phyloP scores from a whole-genome alignment of 306 rosid species.

The Vigna hirtella region DNA sequence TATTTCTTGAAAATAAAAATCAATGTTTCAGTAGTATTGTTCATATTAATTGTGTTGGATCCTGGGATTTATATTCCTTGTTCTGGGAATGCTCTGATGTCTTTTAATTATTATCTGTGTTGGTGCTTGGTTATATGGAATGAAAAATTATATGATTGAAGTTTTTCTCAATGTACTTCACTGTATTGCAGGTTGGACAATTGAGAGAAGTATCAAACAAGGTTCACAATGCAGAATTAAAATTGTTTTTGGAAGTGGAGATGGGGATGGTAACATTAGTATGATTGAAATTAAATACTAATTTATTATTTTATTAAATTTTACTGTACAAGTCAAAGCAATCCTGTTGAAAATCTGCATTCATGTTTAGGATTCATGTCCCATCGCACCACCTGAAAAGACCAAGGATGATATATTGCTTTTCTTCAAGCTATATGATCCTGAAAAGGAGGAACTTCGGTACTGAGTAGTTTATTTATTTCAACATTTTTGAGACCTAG shows the following conservation, averaged over 20 bases:
- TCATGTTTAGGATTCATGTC: slow-evolving; percentile 49
- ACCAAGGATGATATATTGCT: slow-evolving; percentile 59
- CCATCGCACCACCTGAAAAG: slow-evolving; percentile 52
- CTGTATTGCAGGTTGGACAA: slow-evolving; percentile 54
- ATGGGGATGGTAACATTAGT: slow-evolving; percentile 48
- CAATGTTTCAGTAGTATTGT: background rate
- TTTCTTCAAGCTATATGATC: slow-evolving; percentile 61
- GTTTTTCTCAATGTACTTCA: slow-evolving; percentile 23
- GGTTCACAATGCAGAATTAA: slow-evolving; percentile 55
- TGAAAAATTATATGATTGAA: slow-evolving; percentile 24
- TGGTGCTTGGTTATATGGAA: background rate
- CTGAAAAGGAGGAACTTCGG: slow-evolving; percentile 64
- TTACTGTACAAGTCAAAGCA: background rate
- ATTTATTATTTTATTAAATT: slow-evolving; percentile 6
- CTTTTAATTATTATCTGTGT: background rate
- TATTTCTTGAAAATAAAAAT: slow-evolving; percentile 6
- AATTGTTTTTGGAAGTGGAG: slow-evolving; percentile 55
- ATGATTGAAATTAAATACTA: slow-evolving; percentile 23
- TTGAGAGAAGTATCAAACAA: slow-evolving; percentile 55
- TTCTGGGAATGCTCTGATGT: background rate
- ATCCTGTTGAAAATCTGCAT: slow-evolving; percentile 39
- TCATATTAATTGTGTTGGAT: slow-evolving; percentile 14
- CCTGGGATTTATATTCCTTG: slow-evolving; percentile 18
- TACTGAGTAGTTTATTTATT: slow-evolving; percentile 37
- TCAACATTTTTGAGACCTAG: background rate